A percentile compares a stretch with the other conserved stretches of the same genome.
phyloP scores from a whole-genome alignment of 768 basidiomycete species.

The Podaxis carcinomalis region DNA sequence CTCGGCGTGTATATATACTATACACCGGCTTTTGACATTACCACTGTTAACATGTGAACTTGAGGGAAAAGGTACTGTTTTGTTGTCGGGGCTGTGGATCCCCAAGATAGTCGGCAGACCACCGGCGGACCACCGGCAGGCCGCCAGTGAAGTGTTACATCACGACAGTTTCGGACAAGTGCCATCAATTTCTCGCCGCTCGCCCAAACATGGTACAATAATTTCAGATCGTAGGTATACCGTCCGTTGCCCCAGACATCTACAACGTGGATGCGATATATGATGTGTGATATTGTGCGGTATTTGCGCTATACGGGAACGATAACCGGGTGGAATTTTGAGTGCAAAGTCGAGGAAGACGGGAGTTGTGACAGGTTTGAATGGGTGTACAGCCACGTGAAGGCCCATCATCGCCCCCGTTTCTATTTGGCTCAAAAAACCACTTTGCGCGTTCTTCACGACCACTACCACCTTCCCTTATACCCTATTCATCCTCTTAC shows the following conservation, averaged over 20 bases:
- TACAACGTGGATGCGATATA: not conserved
- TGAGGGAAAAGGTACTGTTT: not conserved
- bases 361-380: not conserved
- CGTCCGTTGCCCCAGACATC: not conserved
- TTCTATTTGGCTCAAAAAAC: slow-evolving; percentile 11
- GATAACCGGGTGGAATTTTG: not conserved
- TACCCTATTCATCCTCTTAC: slow-evolving; percentile 7
- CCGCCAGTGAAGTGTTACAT: not conserved
- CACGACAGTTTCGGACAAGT: not conserved
- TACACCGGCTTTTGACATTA: slow-evolving; percentile 2
- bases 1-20: not conserved
- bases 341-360: not conserved
- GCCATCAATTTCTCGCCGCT: not conserved
- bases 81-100: not conserved
- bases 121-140: not conserved
- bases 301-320: not conserved
- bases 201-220: not conserved
- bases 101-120: not conserved
- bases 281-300: not conserved
- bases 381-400: slow-evolving; percentile 11
- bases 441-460: slow-evolving; percentile 1
- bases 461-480: slow-evolving; percentile 11
- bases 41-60: slow-evolving; percentile 11
- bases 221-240: not conserved
- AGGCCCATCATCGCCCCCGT: slow-evolving; percentile 13